These are phyloP conservation scores for Borovskyia barvae DNA, from an alignment of 208 protist species.

Conservation along the genomic window DNA sequence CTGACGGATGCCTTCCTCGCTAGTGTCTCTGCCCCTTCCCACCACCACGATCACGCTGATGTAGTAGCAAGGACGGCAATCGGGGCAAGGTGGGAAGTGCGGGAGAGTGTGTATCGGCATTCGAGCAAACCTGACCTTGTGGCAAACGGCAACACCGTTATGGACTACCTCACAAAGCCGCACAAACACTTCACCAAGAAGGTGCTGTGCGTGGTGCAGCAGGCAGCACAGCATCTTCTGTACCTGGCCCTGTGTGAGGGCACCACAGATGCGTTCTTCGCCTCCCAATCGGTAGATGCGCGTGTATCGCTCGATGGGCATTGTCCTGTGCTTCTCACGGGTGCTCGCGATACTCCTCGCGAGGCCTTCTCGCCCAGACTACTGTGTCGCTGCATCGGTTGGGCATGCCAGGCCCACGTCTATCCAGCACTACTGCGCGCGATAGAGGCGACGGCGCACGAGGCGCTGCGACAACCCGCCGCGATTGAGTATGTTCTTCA, in stretches of 20 bases:
- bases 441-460: constrained; percentile 19
- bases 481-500: constrained; percentile 21
- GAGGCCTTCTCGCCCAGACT: not conserved
- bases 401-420: constrained; percentile 11
- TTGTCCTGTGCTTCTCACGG: not conserved
- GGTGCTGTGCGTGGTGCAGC: constrained; percentile 38
- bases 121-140: constrained; percentile 1
- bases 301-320: not conserved
- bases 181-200: constrained; percentile 14
- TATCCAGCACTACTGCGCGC: constrained; percentile 20
- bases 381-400: constrained; percentile 21
- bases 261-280: constrained; percentile 10
- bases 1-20: constrained; percentile 23
- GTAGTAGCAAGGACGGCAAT: not conserved
- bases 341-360: not conserved
- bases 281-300: not conserved
- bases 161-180: constrained; percentile 36
- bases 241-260: constrained; percentile 59
- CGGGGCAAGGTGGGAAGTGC: too few relatives aligned
- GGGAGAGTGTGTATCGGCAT: too few relatives aligned
- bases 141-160: constrained; percentile 18
- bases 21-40: not conserved
- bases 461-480: constrained; percentile 19
- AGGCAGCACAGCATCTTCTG: constrained; percentile 38
- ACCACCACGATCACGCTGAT: not conserved